phyloP scores from a whole-genome alignment of 306 rosid genomes.

The Cyamopsis tetragonoloba region DNA sequence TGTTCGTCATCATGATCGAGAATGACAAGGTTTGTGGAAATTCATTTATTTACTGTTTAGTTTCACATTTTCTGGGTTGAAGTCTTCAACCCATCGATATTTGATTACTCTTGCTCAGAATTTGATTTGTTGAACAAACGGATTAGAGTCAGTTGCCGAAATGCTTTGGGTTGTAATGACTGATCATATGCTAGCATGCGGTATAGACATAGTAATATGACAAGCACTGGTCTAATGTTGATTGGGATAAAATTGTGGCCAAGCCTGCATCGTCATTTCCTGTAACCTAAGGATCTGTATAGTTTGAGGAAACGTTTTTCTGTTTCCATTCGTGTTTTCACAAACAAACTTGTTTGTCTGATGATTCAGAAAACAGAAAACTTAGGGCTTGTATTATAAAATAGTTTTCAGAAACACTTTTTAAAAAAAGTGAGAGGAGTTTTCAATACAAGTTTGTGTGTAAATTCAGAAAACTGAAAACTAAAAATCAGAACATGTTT shows the following conservation, averaged over 20 bases:
- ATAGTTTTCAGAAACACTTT: too few species aligned
- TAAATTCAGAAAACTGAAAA: too few species aligned
- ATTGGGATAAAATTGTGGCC: not conserved
- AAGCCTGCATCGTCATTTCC: not conserved
- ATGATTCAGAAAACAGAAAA: too few species aligned
- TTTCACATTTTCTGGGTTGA: not conserved
- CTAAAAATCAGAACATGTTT: too few species aligned
- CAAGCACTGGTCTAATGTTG: not conserved
- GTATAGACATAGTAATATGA: not conserved
- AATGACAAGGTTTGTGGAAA: conserved; percentile 74
- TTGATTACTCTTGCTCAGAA: not conserved
- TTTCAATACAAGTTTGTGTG: too few species aligned
- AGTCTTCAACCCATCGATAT: not conserved
- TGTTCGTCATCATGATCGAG: conserved; percentile 81
- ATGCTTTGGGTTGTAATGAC: too few species aligned
- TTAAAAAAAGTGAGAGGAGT: too few species aligned
- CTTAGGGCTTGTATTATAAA: too few species aligned
- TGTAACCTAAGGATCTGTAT: not conserved
- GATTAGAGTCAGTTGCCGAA: not conserved
- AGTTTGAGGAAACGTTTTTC: too few species aligned
- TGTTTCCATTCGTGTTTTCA: too few species aligned
- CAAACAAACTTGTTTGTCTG: too few species aligned
- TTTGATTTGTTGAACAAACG: not conserved
- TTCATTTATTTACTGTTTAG: not conserved
- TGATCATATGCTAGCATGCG: not conserved